phyloP scores from a whole-genome alignment of 768 basidiomycete genomes.

The Kwoniella mangroviensis region DNA sequence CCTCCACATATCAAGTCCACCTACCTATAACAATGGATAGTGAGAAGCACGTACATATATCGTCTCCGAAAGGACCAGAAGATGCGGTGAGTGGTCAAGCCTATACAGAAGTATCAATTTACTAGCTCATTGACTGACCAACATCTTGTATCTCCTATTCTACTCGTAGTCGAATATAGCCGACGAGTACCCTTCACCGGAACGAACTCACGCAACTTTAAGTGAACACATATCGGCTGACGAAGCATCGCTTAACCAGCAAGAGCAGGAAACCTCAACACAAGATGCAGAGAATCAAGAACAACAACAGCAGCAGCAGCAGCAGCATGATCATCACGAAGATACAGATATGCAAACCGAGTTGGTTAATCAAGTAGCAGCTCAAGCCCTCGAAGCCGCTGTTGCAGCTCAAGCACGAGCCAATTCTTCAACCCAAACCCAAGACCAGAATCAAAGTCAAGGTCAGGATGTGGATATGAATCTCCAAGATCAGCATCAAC shows the following conservation, averaged over 20 bases:
- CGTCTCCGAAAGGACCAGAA: slow-evolving; percentile 32
- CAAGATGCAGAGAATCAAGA: slow-evolving; percentile 4
- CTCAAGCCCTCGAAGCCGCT: slow-evolving; percentile 40
- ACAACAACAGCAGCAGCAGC: slow-evolving; percentile 5
- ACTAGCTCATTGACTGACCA: neutral
- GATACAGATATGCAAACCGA: slow-evolving; percentile 37
- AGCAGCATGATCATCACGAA: slow-evolving; percentile 7
- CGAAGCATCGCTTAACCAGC: neutral
- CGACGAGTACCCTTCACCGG: slow-evolving; percentile 47
- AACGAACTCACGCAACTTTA: slow-evolving; percentile 15
- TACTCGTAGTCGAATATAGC: slow-evolving; percentile 34
- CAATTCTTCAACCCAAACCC: neutral
- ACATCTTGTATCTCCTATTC: neutral
- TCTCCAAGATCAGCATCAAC: neutral
- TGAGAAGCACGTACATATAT: slow-evolving; percentile 21
- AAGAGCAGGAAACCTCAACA: neutral
- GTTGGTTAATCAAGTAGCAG: slow-evolving; percentile 39
- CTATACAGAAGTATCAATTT: neutral
- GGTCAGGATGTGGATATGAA: neutral
- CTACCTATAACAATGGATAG: slow-evolving; percentile 11
- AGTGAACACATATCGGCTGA: slow-evolving; percentile 3
- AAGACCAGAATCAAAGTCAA: neutral
- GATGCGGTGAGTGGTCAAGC: slow-evolving; percentile 30
- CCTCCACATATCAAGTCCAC: slow-evolving; percentile 35
- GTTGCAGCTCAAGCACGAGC: slow-evolving; percentile 26